These are phyloP conservation scores for Sporothrix mexicana DNA, from an alignment of 2,329 filamentous ascomycete species.

Conservation along the genomic window DNA sequence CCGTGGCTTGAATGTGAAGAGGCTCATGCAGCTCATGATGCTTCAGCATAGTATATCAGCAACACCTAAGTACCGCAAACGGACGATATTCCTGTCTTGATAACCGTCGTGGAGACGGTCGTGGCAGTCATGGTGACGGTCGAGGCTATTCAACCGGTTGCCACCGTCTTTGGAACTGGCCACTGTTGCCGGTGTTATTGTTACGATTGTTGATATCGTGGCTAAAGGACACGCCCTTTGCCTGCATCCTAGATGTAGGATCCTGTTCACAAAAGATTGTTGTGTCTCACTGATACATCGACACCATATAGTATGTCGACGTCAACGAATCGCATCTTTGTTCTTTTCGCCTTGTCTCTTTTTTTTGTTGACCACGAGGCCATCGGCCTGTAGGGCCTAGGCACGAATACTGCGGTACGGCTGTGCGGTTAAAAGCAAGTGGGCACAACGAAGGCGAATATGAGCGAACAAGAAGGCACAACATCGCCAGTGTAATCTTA, in stretches of 20 bases:
- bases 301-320: constrained; percentile 20
- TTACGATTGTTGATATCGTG: neutral
- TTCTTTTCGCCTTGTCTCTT: neutral
- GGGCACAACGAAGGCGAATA: neutral
- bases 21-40: too few species aligned
- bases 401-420: constrained; percentile 32
- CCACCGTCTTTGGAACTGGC: neutral
- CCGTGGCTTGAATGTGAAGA: too few species aligned
- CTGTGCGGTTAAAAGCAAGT: constrained; percentile 43
- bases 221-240: neutral
- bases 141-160: neutral
- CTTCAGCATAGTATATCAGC: too few species aligned
- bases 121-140: too few species aligned
- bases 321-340: neutral
- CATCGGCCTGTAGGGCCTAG: neutral
- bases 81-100: too few species aligned
- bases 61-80: too few species aligned
- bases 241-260: neutral
- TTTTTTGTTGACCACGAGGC: constrained; percentile 1
- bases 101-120: too few species aligned
- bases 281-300: constrained; percentile 11
- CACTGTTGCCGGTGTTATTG: neutral
- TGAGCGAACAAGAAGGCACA: too few species aligned
- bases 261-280: neutral
- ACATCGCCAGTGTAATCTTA: constrained; percentile 30